These are phyloP conservation scores for Botrytis sinoallii DNA, from an alignment of 2,329 filamentous ascomycete genomes.

Conservation along the genomic window DNA sequence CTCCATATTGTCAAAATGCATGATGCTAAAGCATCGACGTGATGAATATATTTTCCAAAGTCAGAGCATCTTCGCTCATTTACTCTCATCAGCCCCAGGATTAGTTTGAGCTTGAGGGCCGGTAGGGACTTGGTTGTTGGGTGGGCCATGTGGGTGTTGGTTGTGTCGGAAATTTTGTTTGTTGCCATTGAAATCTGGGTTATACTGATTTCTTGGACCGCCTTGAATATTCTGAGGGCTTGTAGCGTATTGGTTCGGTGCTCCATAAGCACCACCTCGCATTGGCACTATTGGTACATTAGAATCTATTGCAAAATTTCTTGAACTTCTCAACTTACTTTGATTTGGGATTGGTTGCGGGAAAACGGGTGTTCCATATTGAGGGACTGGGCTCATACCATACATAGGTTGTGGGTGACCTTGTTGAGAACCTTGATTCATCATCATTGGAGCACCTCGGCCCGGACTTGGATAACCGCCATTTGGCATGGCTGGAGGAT, in stretches of 20 bases:
- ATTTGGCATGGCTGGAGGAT: slow-evolving; percentile 58
- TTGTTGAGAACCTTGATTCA: slow-evolving; percentile 89
- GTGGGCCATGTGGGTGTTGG: slow-evolving; percentile 42
- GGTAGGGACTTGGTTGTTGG: slow-evolving; percentile 39
- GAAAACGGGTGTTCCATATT: slow-evolving; percentile 58
- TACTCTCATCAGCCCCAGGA: slow-evolving; percentile 46
- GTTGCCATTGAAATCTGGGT: slow-evolving; percentile 52
- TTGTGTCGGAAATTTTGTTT: slow-evolving; percentile 48
- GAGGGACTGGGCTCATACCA: slow-evolving; percentile 66
- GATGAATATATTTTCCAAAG: slow-evolving; percentile 23
- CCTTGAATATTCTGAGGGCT: slow-evolving; percentile 56
- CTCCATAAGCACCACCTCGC: slow-evolving; percentile 56
- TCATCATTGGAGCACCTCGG: slow-evolving; percentile 84
- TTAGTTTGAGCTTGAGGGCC: slow-evolving; percentile 40
- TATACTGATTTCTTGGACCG: slow-evolving; percentile 54
- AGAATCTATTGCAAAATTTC: slow-evolving; percentile 40
- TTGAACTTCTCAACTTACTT: slow-evolving; percentile 53
- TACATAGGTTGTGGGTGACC: slow-evolving; percentile 67
- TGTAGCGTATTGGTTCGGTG: slow-evolving; percentile 60
- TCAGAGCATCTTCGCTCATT: slow-evolving; percentile 40
- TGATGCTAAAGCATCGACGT: slow-evolving; percentile 38
- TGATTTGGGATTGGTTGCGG: slow-evolving; percentile 67
- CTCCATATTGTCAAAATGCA: slow-evolving; percentile 28
- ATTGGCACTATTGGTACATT: slow-evolving; percentile 50
- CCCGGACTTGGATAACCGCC: slow-evolving; percentile 88